Conservation (phyloP, 257 asterid species). For the Anisodus acutangulus region DNA sequence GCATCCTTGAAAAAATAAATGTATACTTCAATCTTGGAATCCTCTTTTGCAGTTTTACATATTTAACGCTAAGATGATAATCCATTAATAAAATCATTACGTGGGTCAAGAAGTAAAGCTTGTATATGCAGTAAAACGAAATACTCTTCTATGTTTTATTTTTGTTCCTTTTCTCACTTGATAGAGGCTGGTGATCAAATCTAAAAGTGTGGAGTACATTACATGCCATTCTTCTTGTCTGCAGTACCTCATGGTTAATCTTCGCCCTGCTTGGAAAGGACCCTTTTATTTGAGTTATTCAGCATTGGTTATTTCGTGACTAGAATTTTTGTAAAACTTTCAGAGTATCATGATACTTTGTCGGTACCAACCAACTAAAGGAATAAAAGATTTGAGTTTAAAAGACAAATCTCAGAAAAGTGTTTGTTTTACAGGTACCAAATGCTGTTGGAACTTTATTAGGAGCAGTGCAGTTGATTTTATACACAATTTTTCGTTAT, state of each 20-base stretch:
- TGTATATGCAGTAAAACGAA: background rate
- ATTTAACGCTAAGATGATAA: no score
- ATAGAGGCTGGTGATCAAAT: constrained; percentile 77
- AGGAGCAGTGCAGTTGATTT: constrained; percentile 66
- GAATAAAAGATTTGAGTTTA: background rate
- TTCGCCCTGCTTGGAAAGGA: constrained; percentile 64
- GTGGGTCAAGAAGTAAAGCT: no score
- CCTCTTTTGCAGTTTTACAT: no score
- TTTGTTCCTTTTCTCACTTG: background rate
- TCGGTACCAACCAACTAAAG: constrained; percentile 1
- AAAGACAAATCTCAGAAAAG: background rate
- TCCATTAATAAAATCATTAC: no score
- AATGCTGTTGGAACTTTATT: constrained; percentile 68
- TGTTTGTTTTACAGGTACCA: constrained; percentile 55
- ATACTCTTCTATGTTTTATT: background rate
- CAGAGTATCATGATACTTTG: background rate
- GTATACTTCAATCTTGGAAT: no score
- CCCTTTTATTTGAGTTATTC: constrained; percentile 30
- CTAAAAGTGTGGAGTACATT: constrained; percentile 70
- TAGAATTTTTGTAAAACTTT: background rate
- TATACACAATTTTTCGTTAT: constrained; percentile 60
- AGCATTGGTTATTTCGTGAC: background rate
- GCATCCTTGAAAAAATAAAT: no score
- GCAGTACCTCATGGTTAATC: constrained; percentile 73
- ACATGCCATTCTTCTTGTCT: constrained; percentile 72